These are phyloP conservation scores for Talaromyces sp. DNA, from an alignment of 2,329 filamentous ascomycete species.

Conservation along the genomic window DNA sequence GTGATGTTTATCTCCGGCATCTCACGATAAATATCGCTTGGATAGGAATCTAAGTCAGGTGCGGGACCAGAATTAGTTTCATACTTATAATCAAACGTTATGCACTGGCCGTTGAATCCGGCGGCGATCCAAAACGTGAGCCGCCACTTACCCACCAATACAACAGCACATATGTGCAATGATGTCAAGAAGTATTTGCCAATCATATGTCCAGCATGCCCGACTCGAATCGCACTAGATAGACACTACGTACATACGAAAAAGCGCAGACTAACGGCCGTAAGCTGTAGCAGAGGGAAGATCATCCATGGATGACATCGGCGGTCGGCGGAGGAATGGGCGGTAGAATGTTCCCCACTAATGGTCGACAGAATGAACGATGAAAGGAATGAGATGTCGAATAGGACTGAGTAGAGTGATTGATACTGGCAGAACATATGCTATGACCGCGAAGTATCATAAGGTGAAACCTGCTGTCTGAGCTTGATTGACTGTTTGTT, in stretches of 20 bases:
- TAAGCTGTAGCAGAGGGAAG: not conserved
- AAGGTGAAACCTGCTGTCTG: not conserved
- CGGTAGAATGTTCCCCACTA: not conserved
- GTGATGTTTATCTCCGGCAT: not conserved
- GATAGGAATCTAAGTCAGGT: not conserved
- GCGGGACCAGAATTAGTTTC: not conserved
- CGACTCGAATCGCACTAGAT: not conserved
- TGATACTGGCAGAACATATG: not conserved
- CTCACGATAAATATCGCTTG: not conserved
- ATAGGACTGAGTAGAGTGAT: not conserved
- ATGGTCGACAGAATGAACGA: not conserved
- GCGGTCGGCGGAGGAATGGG: not conserved
- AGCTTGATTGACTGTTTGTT: not conserved
- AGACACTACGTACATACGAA: not conserved
- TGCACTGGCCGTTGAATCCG: not conserved
- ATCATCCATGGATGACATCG: conserved; percentile 5
- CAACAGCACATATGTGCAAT: not conserved
- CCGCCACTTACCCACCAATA: not conserved
- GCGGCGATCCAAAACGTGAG: not conserved
- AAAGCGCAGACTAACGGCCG: not conserved
- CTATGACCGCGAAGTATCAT: not conserved
- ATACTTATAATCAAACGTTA: not conserved
- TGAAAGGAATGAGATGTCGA: not conserved
- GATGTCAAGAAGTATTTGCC: not conserved
- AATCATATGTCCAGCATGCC: not conserved